A percentile compares a stretch with the other conserved stretches of the same genome.
Conservation (phyloP, 352 stramenopile species). For the Pythium diclinum region DNA sequence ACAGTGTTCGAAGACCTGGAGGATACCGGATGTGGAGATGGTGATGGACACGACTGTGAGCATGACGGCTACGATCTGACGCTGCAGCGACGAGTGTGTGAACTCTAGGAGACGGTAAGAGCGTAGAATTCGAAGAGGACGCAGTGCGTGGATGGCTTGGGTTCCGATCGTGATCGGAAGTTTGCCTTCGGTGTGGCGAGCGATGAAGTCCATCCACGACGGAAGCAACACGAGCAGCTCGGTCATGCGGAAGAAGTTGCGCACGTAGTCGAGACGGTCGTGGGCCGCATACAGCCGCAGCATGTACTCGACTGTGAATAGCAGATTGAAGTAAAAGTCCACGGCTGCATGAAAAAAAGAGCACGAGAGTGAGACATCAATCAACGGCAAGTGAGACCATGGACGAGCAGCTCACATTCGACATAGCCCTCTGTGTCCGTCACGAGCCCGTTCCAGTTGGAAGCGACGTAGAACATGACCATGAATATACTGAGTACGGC, state of each 20-base stretch:
- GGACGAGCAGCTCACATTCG: conserved; percentile 32
- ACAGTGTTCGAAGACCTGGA: conserved; percentile 71
- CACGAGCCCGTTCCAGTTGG: conserved; percentile 54
- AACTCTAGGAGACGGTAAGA: conserved; percentile 75
- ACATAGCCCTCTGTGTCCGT: conserved; percentile 35
- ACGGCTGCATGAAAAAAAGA: conserved; percentile 27
- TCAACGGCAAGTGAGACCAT: background rate
- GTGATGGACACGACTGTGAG: conserved; percentile 73
- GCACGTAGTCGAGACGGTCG: conserved; percentile 58
- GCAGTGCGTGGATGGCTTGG: conserved; percentile 38
- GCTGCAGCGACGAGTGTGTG: conserved; percentile 66
- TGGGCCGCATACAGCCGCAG: conserved; percentile 59
- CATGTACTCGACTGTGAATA: conserved; percentile 72
- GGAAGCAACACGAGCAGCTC: conserved; percentile 64
- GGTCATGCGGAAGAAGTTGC: conserved; percentile 44
- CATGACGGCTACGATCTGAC: conserved; percentile 54
- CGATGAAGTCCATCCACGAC: conserved; percentile 42
- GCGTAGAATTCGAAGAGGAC: conserved; percentile 61
- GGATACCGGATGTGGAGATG: conserved; percentile 58
- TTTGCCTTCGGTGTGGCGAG: background rate
- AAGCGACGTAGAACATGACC: conserved; percentile 58
- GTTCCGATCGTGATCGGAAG: conserved; percentile 15
- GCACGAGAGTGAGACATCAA: background rate
- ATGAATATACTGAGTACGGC: conserved; percentile 59
- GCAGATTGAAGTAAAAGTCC: conserved; percentile 55